Evolutionary conservation across 345 rosid species (phyloP).

Genomic region (Punica granatum): DNA sequence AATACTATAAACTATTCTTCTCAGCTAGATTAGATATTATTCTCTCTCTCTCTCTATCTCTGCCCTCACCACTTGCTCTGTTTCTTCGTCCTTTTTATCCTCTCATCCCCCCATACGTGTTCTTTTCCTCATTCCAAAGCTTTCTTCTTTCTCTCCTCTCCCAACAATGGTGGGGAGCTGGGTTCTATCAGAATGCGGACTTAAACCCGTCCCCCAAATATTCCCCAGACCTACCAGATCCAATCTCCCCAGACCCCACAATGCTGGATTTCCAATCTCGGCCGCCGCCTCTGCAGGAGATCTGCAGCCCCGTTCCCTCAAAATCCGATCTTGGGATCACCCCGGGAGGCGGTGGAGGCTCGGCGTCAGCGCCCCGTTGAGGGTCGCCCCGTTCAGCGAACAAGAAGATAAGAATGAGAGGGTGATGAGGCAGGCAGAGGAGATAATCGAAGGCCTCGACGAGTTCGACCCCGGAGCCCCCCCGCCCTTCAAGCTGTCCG

Average conservation of each 20-base stretch:
- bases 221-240: constrained; percentile 31
- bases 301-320: constrained; percentile 3
- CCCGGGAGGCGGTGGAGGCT: neutral
- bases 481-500: constrained; percentile 70
- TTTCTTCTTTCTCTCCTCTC: neutral
- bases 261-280: neutral
- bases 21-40: no score
- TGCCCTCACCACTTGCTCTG: neutral
- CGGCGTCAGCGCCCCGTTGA: constrained; percentile 38
- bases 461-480: constrained; percentile 36
- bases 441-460: constrained; percentile 5
- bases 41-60: no score
- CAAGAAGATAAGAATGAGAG: constrained; percentile 18
- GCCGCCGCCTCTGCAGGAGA: neutral
- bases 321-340: neutral
- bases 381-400: constrained; percentile 12
- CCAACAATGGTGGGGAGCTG: constrained; percentile 48
- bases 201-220: constrained; percentile 55
- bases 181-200: constrained; percentile 66
- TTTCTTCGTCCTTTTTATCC: neutral
- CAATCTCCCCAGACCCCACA: neutral
- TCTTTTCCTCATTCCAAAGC: neutral
- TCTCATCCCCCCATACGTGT: neutral
- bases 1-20: no score
- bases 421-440: constrained; percentile 7